Conservation (phyloP, 2,329 filamentous ascomycete genomes). For the Ascochyta pisi region DNA sequence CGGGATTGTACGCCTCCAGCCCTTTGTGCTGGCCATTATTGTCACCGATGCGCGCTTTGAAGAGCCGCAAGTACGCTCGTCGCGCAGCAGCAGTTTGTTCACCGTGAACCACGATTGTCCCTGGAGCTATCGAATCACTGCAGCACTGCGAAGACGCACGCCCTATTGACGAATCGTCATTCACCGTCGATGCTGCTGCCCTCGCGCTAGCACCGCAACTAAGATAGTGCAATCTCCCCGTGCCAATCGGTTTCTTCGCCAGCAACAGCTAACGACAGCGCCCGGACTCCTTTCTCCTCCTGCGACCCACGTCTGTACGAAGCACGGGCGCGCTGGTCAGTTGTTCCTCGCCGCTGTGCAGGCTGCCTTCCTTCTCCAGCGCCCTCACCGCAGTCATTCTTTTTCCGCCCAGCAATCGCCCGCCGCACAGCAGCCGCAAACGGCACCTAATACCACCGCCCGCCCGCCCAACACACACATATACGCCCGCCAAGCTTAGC, state of each 20-base stretch:
- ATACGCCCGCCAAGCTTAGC: conserved; percentile 30
- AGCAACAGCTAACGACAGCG: conserved; percentile 16
- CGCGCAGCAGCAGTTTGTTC: conserved; percentile 5
- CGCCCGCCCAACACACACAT: background rate
- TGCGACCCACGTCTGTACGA: conserved; percentile 12
- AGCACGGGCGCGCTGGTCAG: conserved; percentile 20
- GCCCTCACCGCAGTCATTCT: conserved; percentile 50
- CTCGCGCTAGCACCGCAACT: conserved; percentile 7
- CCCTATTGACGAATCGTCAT: conserved; percentile 8
- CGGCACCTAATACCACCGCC: conserved; percentile 24
- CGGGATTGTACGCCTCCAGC: conserved; percentile 15
- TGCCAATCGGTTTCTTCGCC: conserved; percentile 18
- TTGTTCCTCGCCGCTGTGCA: conserved; percentile 24
- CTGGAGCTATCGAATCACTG: conserved; percentile 12
- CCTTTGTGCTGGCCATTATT: conserved; percentile 8
- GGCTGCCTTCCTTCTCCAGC: conserved; percentile 26
- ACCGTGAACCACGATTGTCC: conserved; percentile 7
- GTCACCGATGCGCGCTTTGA: background rate
- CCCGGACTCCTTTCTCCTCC: conserved; percentile 19
- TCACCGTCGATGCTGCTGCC: conserved; percentile 1
- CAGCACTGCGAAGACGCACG: conserved; percentile 2
- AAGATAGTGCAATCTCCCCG: conserved; percentile 14
- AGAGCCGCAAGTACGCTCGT: conserved; percentile 3
- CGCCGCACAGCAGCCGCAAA: conserved; percentile 20
- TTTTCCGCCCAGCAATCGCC: conserved; percentile 31